phyloP scores from a whole-genome alignment of 352 stramenopile genomes.

The Phytopythium helicoides region DNA sequence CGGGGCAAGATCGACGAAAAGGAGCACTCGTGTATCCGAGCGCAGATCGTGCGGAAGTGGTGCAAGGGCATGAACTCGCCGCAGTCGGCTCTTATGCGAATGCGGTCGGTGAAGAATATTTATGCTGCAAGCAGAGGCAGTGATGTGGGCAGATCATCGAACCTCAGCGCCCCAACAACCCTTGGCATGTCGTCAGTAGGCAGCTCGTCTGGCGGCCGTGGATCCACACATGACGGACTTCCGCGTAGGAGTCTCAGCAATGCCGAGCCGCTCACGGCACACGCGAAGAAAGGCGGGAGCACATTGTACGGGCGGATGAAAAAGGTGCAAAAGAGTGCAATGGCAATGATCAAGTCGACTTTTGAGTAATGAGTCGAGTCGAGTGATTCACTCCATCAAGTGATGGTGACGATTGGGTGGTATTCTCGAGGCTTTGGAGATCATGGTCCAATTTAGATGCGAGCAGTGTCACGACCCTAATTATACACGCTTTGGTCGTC shows the following conservation, averaged over 20 bases:
- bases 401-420: neutral
- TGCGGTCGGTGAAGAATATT: conserved; percentile 55
- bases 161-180: neutral
- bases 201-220: conserved; percentile 10
- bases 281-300: conserved; percentile 33
- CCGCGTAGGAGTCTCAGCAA: conserved; percentile 6
- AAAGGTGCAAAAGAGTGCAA: conserved; percentile 73
- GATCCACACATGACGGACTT: neutral
- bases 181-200: conserved; percentile 17
- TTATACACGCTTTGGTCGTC: no score
- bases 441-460: no score
- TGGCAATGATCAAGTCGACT: conserved; percentile 81
- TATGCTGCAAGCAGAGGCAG: conserved; percentile 28
- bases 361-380: conserved; percentile 45
- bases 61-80: conserved; percentile 79
- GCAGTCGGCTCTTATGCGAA: conserved; percentile 71
- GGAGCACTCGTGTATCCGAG: conserved; percentile 80
- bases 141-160: neutral
- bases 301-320: conserved; percentile 84
- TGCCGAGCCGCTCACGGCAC: conserved; percentile 3
- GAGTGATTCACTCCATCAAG: neutral
- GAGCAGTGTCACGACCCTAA: no score
- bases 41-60: conserved; percentile 80
- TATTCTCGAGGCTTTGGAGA: conserved; percentile 5
- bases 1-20: conserved; percentile 84